A percentile compares a stretch with the other conserved stretches of the same genome.
These are phyloP conservation scores for Peronospora tabacina DNA, from an alignment of 352 stramenopile species.

Conservation along the genomic window DNA sequence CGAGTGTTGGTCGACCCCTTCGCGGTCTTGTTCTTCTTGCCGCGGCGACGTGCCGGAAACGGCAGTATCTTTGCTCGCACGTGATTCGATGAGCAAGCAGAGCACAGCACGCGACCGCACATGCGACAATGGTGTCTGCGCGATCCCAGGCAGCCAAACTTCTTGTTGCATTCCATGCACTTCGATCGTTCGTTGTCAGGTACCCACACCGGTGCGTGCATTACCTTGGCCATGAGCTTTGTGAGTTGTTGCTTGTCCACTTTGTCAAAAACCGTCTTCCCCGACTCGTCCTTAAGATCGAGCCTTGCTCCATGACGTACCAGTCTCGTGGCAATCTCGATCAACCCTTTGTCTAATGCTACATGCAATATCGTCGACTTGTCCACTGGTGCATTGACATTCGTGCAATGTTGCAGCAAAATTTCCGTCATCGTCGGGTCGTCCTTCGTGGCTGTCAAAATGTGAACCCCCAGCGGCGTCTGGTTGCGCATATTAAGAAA, in stretches of 20 bases:
- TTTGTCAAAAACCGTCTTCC: constrained; percentile 63
- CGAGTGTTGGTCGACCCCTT: constrained; percentile 46
- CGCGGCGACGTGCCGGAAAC: constrained; percentile 33
- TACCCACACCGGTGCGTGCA: constrained; percentile 42
- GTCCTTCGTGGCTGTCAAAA: constrained; percentile 47
- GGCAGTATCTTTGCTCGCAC: constrained; percentile 43
- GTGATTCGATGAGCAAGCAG: constrained; percentile 35
- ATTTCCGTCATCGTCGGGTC: constrained; percentile 57
- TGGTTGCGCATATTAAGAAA: constrained; percentile 66
- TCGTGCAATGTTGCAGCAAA: constrained; percentile 45
- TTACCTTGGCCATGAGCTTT: constrained; percentile 46
- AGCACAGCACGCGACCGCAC: constrained; percentile 49
- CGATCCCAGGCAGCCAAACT: constrained; percentile 33
- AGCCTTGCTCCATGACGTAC: constrained; percentile 48
- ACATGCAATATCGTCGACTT: constrained; percentile 59
- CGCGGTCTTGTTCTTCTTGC: constrained; percentile 49
- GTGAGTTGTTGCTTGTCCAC: constrained; percentile 34
- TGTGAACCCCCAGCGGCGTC: constrained; percentile 55
- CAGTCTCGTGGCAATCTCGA: constrained; percentile 43
- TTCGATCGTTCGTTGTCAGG: constrained; percentile 33
- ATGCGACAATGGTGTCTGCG: constrained; percentile 56
- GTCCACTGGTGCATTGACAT: constrained; percentile 50
- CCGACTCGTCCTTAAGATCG: constrained; percentile 49
- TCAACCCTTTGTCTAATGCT: constrained; percentile 45
- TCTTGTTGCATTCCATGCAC: constrained; percentile 61